A percentile compares a stretch with the other conserved stretches of the same genome.
Evolutionary conservation across 2,329 filamentous ascomycete genomes (phyloP).

Genomic region (Fusarium siculi): DNA sequence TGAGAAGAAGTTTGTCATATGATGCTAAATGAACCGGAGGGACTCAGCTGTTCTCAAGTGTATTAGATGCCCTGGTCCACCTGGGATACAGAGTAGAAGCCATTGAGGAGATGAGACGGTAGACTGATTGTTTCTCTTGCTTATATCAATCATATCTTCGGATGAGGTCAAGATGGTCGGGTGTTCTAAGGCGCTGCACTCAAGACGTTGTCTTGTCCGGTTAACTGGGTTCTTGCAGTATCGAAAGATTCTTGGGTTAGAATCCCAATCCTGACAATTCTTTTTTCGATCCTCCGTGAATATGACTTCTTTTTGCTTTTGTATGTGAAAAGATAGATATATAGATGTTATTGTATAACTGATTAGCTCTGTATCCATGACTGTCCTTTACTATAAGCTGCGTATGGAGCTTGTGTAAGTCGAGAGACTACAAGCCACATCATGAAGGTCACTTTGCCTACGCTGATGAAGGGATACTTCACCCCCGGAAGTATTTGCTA

Average conservation of each 20-base stretch:
- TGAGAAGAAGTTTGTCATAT: neutral
- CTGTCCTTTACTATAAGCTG: neutral
- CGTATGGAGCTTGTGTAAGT: neutral
- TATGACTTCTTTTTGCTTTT: neutral
- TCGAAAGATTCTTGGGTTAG: conserved; percentile 1
- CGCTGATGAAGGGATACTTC: neutral
- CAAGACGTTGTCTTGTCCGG: neutral
- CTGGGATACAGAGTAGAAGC: neutral
- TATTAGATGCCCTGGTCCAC: neutral
- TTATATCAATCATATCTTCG: neutral
- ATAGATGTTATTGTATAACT: neutral
- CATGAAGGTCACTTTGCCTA: neutral
- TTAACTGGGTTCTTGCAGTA: neutral
- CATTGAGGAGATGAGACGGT: rapidly evolving
- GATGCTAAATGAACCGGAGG: rapidly evolving
- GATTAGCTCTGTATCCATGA: neutral
- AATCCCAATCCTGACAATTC: neutral
- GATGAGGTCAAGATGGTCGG: neutral
- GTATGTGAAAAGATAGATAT: no score
- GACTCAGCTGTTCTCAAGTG: neutral
- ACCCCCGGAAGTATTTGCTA: neutral
- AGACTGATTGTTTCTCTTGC: rapidly evolving
- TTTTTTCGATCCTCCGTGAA: rapidly evolving
- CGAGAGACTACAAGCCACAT: neutral
- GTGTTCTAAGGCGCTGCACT: neutral